Base-by-base conservation (phyloP, 306 rosid genomes). In the Lupinus albus region DNA sequence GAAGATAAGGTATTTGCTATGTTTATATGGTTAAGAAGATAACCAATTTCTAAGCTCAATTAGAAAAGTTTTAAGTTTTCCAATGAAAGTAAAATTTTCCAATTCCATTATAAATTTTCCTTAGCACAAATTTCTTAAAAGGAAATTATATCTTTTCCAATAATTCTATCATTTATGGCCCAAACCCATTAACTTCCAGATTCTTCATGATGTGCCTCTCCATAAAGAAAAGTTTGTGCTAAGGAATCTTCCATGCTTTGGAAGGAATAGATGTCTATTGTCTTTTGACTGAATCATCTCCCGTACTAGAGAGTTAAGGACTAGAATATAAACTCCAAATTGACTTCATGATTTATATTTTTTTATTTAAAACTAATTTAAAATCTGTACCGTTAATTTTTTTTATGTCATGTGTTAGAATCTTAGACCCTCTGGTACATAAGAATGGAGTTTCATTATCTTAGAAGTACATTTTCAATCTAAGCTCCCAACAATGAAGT, bases 201-300 rank as follows among this genome's bases (percentile, higher is more conserved):
- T 77, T 81, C 60, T 57, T 73, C 66, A 25, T 60, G 57, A 72
- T 68, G 64, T 77, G 60, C 42, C 74, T 45, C 57, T 45, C 71
- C 73, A 76, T 51, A 71, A 58, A 74, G 56, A 30, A 78, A 78
- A 67, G 81, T 0, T 11, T 11, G 78, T 80, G 71, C 64, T 72
- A 82, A 77, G 78, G 92, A 81, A 79, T 77, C 49, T 71, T 51
- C 46, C 72, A 70, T 46, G 70, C 57, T 55, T 72, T 57, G 42
- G 56, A 38, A 66, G 79, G 73, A 63, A 73, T 70, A 84, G 58
- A 67, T 79, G 82, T 70, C 45, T 75, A 35, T 70, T 69, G 70
- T 76, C 82, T 61, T 42, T n/a, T n/a, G n/a, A n/a, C n/a, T n/a
- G n/a, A n/a, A n/a, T n/a, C n/a, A n/a, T n/a, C n/a, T n/a, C n/a